Base-by-base conservation (phyloP, 192 early-diverging fungal species). In the Coemansia sp. region DNA sequence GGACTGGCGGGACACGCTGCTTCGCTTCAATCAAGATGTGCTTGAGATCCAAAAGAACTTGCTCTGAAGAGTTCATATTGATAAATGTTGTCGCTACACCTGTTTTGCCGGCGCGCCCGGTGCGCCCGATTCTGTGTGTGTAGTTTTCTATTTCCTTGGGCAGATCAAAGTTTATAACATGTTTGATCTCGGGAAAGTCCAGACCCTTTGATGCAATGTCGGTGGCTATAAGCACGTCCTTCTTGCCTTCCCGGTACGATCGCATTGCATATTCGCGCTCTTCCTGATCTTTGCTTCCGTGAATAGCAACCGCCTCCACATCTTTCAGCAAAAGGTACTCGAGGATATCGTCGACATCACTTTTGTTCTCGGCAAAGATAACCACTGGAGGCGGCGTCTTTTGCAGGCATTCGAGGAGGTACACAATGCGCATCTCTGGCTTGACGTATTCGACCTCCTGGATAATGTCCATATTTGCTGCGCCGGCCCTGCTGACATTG, bases 81-180 rank as follows among this genome's bases (percentile, higher is more conserved):
- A 99, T 96, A 77, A 99, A 99, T 16, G 97, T 98, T 0, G 97
- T 99, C 0, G 97, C 96, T 3, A 97, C 88, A 43, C 97, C 97
- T 0, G 96, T 97, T 74, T 95, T 95, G 24, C 97, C 97, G 6
- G 91, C 92, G 72, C 97, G 94, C 60, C 97, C 97, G 9, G 96
- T 99, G 77, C 97, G 91, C 65, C 97, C 97, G 65, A 99, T 98
- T 45, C 97, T 85, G 80, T 98, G 95, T 2, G 96, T 93, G 78
- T 97, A 99, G 81, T 98, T 95, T 84, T 99, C 97, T 80, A 99
- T 99, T 72, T 98, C 96, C 68, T 97, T 97, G 45, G 97, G 97
- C 93, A 99, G 95, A 72, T 99, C 97, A 81, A 93, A 99, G 73
- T 98, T 94, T 68, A 99, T 99, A 56, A 99, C 97, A 64, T 99